A percentile compares a stretch with the other conserved stretches of the same genome.
Evolutionary conservation across 2,329 filamentous ascomycete species (phyloP).

Genomic region (Aciculosporium take): DNA sequence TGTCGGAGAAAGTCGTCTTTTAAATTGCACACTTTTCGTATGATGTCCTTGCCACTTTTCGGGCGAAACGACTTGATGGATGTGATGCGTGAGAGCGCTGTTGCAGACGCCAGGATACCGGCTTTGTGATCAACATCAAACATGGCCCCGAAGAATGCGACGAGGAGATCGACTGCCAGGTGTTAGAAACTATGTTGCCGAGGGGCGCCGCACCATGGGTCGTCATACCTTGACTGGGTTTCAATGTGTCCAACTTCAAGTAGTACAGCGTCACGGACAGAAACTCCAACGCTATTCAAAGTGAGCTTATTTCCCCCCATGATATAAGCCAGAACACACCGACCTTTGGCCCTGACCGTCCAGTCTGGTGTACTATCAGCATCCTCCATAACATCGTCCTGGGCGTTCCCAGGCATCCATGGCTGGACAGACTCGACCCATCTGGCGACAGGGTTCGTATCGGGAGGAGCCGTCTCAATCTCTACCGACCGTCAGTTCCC

Average conservation of each 20-base stretch:
- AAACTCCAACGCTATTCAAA: conserved; percentile 35
- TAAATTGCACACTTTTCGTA: conserved; percentile 33
- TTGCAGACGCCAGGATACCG: conserved; percentile 40
- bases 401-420: conserved; percentile 34
- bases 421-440: conserved; percentile 42
- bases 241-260: conserved; percentile 31
- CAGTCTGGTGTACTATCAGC: conserved; percentile 32
- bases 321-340: not conserved
- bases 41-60: conserved; percentile 31
- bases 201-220: not conserved
- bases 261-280: conserved; percentile 37
- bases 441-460: conserved; percentile 32
- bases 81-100: conserved; percentile 34
- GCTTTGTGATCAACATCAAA: conserved; percentile 45
- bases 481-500: conserved; percentile 17
- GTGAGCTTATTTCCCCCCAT: not conserved
- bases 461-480: conserved; percentile 29
- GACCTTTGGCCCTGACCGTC: conserved; percentile 39
- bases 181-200: not conserved
- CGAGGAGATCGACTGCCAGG: conserved; percentile 27
- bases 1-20: conserved; percentile 44
- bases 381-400: conserved; percentile 22
- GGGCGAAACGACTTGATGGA: conserved; percentile 38
- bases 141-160: conserved; percentile 43
- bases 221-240: conserved; percentile 33